Conservation (phyloP, 139 green algal genomes). For the Chlorella sp. region DNA sequence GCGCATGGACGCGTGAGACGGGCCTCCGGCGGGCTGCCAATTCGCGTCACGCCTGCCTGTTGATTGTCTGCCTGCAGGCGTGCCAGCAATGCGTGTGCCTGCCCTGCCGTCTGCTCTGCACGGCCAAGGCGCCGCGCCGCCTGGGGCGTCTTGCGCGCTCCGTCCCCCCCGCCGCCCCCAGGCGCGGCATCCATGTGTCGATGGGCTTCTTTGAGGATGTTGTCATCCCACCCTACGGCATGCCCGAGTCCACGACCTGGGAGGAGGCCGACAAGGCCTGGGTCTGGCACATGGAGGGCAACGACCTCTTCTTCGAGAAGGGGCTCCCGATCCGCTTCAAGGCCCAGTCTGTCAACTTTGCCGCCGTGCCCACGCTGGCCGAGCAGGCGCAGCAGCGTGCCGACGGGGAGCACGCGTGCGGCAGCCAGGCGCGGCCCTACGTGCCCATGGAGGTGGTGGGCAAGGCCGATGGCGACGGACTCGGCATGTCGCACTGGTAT, state of each 20-base stretch:
- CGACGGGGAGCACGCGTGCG: slow-evolving; percentile 7
- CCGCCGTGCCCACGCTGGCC: slow-evolving; percentile 7
- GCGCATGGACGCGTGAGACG: no score
- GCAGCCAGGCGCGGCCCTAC: neutral
- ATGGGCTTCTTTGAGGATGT: slow-evolving; percentile 94
- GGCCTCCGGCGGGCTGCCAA: no score
- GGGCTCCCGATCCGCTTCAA: slow-evolving; percentile 32
- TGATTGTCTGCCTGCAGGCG: no score
- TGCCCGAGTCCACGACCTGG: slow-evolving; percentile 71
- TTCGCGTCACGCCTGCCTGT: no score
- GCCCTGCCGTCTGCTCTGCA: no score
- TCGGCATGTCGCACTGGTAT: slow-evolving; percentile 50
- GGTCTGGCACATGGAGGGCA: slow-evolving; percentile 28
- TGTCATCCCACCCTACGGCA: slow-evolving; percentile 70
- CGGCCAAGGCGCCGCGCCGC: no score
- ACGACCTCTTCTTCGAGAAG: slow-evolving; percentile 36
- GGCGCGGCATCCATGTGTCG: slow-evolving; percentile 68
- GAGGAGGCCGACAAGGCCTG: slow-evolving; percentile 38
- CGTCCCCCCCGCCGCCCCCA: slow-evolving; percentile 38
- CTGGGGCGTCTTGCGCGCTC: no score
- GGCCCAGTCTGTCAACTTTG: slow-evolving; percentile 30
- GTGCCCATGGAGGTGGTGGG: slow-evolving; percentile 36
- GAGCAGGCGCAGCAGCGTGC: slow-evolving; percentile 25
- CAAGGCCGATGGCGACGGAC: slow-evolving; percentile 26
- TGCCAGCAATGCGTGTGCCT: no score